A percentile compares a stretch with the other conserved stretches of the same genome.
phyloP scores from a whole-genome alignment of 1,284 basidiomycete species.

The Pholiota adiposa region DNA sequence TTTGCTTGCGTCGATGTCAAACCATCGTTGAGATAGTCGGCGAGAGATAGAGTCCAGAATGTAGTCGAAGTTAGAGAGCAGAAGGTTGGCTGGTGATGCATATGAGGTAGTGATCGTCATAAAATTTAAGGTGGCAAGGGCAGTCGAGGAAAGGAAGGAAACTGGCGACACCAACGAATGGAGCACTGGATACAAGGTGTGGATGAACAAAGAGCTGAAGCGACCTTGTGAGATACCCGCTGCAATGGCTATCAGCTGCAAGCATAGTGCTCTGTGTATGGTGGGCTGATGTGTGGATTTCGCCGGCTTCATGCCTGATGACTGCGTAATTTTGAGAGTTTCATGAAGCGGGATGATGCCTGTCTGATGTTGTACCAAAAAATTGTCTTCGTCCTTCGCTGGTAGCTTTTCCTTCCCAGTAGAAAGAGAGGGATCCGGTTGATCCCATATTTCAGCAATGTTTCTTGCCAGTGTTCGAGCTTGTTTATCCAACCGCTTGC shows the following conservation, averaged over 20 bases:
- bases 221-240: constrained; percentile 67
- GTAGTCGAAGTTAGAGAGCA: constrained; percentile 94
- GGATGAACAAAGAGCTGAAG: constrained; percentile 76
- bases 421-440: constrained; percentile 28
- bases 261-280: constrained; percentile 63
- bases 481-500: constrained; percentile 66
- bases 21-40: constrained; percentile 73
- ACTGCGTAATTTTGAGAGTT: constrained; percentile 44
- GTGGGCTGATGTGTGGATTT: constrained; percentile 42
- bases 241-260: constrained; percentile 75
- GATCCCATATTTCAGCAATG: constrained; percentile 76
- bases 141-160: constrained; percentile 70
- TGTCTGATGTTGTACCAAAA: constrained; percentile 52
- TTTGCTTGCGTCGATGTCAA: constrained; percentile 80
- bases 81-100: constrained; percentile 80
- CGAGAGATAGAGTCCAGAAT: constrained; percentile 87
- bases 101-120: constrained; percentile 78
- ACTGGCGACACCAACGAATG: constrained; percentile 78
- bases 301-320: constrained; percentile 26
- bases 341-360: constrained; percentile 52
- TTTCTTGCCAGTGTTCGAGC: constrained; percentile 63
- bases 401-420: constrained; percentile 10
- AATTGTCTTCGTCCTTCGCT: constrained; percentile 34
- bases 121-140: constrained; percentile 68
- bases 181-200: constrained; percentile 83